Conservation (phyloP, 1,284 basidiomycete species). For the Ustilago esculenta region DNA sequence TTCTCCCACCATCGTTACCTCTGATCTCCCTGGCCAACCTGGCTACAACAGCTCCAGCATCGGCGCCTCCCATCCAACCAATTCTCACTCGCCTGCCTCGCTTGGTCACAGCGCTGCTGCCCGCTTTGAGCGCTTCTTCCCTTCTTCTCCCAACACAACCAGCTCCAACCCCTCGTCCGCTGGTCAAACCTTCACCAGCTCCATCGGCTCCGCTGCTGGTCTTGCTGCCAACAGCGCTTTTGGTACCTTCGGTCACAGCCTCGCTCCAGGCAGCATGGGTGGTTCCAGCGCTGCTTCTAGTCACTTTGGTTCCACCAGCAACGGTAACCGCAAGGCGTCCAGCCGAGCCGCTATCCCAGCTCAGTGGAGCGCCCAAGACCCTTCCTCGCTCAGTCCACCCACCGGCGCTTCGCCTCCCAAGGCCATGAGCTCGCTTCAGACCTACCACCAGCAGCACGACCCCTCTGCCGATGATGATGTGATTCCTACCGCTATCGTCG, state of each 20-base stretch:
- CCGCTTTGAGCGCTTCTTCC: constrained; percentile 61
- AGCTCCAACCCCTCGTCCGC: constrained; percentile 34
- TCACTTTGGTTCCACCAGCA: constrained; percentile 40
- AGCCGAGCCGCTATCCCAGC: constrained; percentile 45
- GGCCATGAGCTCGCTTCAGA: constrained; percentile 4
- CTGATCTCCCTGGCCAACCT: constrained; percentile 32
- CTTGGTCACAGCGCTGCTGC: constrained; percentile 52
- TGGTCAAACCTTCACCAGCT: constrained; percentile 35
- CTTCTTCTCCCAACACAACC: constrained; percentile 33
- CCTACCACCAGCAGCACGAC: constrained; percentile 12
- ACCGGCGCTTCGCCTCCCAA: constrained; percentile 37
- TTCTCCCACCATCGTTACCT: constrained; percentile 28
- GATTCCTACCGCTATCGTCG: constrained; percentile 98
- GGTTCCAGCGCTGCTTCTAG: constrained; percentile 31
- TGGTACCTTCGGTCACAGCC: constrained; percentile 50
- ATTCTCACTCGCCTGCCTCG: constrained; percentile 16
- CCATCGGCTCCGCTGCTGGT: constrained; percentile 34
- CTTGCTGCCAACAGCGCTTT: constrained; percentile 47
- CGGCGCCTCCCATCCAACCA: constrained; percentile 6
- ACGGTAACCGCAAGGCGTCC: constrained; percentile 20
- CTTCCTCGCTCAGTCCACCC: constrained; percentile 27
- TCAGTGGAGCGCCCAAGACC: constrained; percentile 44
- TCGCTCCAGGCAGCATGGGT: constrained; percentile 36
- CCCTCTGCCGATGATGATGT: constrained; percentile 83
- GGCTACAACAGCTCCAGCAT: constrained; percentile 11